Evolutionary conservation across 495 filamentous ascomycete genomes (phyloP).

Genomic region (Rusavskia elegans): DNA sequence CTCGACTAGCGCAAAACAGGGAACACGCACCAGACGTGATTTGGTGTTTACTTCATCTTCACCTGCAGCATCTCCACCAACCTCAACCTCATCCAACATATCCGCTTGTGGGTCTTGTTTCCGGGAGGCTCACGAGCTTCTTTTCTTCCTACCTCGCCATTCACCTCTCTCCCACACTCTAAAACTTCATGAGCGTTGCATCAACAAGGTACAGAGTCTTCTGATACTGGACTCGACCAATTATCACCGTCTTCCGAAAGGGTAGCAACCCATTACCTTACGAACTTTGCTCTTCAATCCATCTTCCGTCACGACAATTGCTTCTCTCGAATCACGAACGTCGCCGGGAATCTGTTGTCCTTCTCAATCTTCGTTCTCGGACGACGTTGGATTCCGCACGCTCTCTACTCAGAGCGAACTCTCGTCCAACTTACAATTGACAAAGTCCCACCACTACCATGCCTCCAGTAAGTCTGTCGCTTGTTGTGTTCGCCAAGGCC

Average conservation of each 20-base stretch:
- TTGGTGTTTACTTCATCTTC: background rate
- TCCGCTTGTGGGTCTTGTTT: background rate
- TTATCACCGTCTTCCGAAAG: background rate
- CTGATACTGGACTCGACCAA: background rate
- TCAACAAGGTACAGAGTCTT: background rate
- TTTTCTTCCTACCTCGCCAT: background rate
- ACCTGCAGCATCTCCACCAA: background rate
- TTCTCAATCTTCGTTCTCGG: too few relatives aligned
- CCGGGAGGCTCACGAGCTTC: background rate
- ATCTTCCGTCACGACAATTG: too few relatives aligned
- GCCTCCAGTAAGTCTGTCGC: background rate
- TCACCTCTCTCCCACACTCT: background rate
- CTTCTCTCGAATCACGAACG: too few relatives aligned
- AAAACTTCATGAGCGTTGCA: background rate
- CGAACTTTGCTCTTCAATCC: too few relatives aligned
- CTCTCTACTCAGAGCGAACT: too few relatives aligned
- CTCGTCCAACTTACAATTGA: too few relatives aligned
- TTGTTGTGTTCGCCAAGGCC: too few relatives aligned
- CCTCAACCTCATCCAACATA: background rate
- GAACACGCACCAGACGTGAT: background rate
- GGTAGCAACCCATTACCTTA: background rate
- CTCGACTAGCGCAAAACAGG: background rate
- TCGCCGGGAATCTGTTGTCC: too few relatives aligned
- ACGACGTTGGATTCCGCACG: too few relatives aligned
- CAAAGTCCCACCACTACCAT: background rate